phyloP scores from a whole-genome alignment of 2,329 filamentous ascomycete species.

The Cercospora janseana region DNA sequence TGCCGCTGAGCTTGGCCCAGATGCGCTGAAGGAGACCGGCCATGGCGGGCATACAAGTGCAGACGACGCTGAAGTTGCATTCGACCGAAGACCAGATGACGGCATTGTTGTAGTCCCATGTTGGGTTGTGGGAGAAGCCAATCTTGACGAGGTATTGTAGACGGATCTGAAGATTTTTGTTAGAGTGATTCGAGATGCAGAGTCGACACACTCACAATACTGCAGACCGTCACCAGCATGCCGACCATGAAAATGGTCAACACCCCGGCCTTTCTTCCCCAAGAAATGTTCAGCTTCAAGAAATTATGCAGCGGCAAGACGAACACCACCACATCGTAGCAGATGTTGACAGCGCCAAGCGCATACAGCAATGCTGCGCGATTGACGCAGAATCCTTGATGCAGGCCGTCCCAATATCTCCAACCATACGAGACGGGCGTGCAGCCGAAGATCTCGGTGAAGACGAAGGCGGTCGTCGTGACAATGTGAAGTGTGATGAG shows the following conservation, averaged over 20 bases:
- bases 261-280: constrained; percentile 23
- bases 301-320: constrained; percentile 27
- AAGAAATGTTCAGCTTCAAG: constrained; percentile 26
- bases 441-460: constrained; percentile 23
- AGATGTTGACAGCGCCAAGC: constrained; percentile 25
- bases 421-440: constrained; percentile 19
- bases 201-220: constrained; percentile 12
- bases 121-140: constrained; percentile 20
- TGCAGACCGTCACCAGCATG: constrained; percentile 23
- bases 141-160: constrained; percentile 26
- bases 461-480: constrained; percentile 20
- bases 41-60: constrained; percentile 27
- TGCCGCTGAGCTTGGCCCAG: constrained; percentile 22
- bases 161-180: constrained; percentile 5
- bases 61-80: constrained; percentile 23
- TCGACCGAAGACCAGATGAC: constrained; percentile 23
- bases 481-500: constrained; percentile 18
- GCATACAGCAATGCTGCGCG: constrained; percentile 20
- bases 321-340: constrained; percentile 27
- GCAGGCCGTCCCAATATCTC: constrained; percentile 24
- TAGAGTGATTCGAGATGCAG: neutral
- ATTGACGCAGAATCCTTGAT: constrained; percentile 21
- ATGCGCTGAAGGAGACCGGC: constrained; percentile 23
- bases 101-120: constrained; percentile 24
- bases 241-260: constrained; percentile 25